Conservation (phyloP, 2,329 filamentous ascomycete genomes). For the Aspergillus versicolor region DNA sequence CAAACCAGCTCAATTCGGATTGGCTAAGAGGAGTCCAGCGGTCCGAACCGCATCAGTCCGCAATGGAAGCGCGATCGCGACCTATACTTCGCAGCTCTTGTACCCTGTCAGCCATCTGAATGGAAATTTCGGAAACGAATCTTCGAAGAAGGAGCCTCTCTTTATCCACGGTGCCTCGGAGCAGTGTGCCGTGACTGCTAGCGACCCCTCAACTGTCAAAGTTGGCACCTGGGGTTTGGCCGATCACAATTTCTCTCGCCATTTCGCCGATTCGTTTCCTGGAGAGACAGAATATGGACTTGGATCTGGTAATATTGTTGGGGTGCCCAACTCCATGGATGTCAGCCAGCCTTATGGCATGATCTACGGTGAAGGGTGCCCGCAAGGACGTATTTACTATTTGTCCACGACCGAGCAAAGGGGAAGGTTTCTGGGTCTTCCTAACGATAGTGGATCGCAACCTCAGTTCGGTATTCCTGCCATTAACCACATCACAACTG, state of each 20-base stretch:
- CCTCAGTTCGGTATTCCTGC: slow-evolving; percentile 73
- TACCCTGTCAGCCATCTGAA: slow-evolving; percentile 78
- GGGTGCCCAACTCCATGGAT: slow-evolving; percentile 83
- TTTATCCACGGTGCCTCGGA: slow-evolving; percentile 84
- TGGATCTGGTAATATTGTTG: slow-evolving; percentile 72
- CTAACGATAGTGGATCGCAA: slow-evolving; percentile 59
- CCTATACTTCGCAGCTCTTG: slow-evolving; percentile 80
- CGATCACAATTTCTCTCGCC: slow-evolving; percentile 71
- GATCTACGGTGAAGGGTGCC: slow-evolving; percentile 81
- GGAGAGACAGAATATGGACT: slow-evolving; percentile 74
- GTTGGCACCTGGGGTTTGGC: slow-evolving; percentile 78
- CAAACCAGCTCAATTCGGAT: slow-evolving; percentile 63
- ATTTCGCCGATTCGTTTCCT: slow-evolving; percentile 75
- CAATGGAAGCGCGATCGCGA: slow-evolving; percentile 71
- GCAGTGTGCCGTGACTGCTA: slow-evolving; percentile 73
- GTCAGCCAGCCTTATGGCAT: slow-evolving; percentile 82
- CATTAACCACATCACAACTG: slow-evolving; percentile 67
- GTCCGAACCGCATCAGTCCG: slow-evolving; percentile 57
- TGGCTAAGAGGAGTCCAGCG: slow-evolving; percentile 53
- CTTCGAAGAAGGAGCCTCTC: slow-evolving; percentile 68
- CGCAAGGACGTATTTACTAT: slow-evolving; percentile 77
- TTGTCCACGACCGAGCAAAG: slow-evolving; percentile 71
- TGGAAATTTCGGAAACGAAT: slow-evolving; percentile 68
- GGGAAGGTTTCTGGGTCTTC: slow-evolving; percentile 69
- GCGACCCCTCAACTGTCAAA: slow-evolving; percentile 74